These are phyloP conservation scores for Stenogyne calaminthoides DNA, from an alignment of 305 asterid genomes.

Conservation along the genomic window DNA sequence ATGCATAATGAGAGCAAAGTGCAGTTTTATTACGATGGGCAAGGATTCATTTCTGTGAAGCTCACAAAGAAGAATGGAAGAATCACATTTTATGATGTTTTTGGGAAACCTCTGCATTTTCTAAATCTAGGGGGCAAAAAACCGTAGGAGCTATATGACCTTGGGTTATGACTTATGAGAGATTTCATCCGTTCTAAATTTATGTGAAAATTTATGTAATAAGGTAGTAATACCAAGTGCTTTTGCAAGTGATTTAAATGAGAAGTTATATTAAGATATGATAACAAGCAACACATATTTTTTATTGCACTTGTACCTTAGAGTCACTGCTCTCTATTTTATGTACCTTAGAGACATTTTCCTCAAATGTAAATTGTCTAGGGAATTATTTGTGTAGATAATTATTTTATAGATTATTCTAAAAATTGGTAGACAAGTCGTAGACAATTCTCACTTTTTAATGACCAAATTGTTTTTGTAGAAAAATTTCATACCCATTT, in stretches of 20 bases:
- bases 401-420: too few species aligned
- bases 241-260: not conserved
- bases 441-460: too few species aligned
- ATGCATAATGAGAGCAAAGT: conserved; percentile 23
- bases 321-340: too few species aligned
- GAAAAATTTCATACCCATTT: too few species aligned
- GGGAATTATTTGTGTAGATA: too few species aligned
- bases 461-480: too few species aligned
- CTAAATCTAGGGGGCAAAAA: not conserved
- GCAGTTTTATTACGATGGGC: conserved; percentile 46
- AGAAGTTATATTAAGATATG: not conserved
- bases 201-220: not conserved
- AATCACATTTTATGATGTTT: conserved; percentile 33
- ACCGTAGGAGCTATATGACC: not conserved
- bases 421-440: too few species aligned
- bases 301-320: too few species aligned
- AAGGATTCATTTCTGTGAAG: conserved; percentile 45
- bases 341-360: too few species aligned
- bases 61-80: conserved; percentile 12
- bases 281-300: not conserved
- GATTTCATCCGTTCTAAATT: not conserved
- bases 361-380: too few species aligned
- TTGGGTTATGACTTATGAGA: not conserved
- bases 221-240: not conserved
- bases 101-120: conserved; percentile 31